phyloP scores from a whole-genome alignment of 257 asterid species.

The Thymus quinquecostatus region DNA sequence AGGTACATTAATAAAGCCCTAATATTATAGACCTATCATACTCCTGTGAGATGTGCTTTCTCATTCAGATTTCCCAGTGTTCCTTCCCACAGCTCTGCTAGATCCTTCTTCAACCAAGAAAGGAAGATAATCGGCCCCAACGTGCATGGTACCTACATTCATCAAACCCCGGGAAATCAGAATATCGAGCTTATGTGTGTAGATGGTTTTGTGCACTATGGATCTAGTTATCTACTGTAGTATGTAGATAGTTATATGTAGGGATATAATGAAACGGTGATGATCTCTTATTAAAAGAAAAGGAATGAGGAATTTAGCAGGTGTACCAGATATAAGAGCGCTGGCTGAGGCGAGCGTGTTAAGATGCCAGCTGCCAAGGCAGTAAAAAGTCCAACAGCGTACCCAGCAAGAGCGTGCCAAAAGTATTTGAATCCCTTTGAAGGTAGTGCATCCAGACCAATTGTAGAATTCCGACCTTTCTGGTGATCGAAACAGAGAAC shows the following conservation, averaged over 20 bases:
- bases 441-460: constrained; percentile 45
- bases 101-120: constrained; percentile 83
- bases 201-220: neutral
- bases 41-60: constrained; percentile 59
- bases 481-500: constrained; percentile 88
- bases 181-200: neutral
- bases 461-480: constrained; percentile 53
- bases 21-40: constrained; percentile 27
- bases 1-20: neutral
- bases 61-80: constrained; percentile 48
- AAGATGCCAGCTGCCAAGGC: constrained; percentile 94
- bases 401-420: constrained; percentile 78
- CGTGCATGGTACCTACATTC: constrained; percentile 81
- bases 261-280: neutral
- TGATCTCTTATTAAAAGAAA: neutral
- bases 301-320: neutral
- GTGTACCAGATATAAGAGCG: constrained; percentile 85
- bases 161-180: neutral
- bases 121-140: constrained; percentile 78
- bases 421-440: constrained; percentile 68
- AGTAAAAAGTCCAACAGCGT: constrained; percentile 75
- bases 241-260: neutral
- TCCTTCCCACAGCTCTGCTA: constrained; percentile 91
- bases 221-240: too few species aligned
- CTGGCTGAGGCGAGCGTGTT: constrained; percentile 94